Percentiles rank a stretch among this genome's conserved stretches.
These are phyloP conservation scores for Huntiella moniliformis DNA, from an alignment of 2,329 filamentous ascomycete species.

Conservation along the genomic window DNA sequence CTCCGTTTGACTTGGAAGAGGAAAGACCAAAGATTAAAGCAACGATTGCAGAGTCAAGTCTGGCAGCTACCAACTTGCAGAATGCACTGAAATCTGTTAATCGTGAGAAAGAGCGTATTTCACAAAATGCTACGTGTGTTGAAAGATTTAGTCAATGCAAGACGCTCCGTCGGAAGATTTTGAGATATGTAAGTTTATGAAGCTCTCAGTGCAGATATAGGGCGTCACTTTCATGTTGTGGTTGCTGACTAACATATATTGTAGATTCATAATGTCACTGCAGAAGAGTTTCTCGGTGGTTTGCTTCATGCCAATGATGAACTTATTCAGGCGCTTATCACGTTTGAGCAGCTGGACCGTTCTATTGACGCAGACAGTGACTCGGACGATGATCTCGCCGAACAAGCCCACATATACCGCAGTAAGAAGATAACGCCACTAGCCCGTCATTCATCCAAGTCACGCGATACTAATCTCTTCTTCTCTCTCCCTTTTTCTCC, in stretches of 20 bases:
- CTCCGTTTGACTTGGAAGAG: slow-evolving; percentile 63
- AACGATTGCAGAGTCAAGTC: slow-evolving; percentile 73
- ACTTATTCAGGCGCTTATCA: slow-evolving; percentile 82
- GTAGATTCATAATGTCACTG: slow-evolving; percentile 73
- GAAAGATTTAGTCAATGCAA: slow-evolving; percentile 76
- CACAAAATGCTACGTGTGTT: slow-evolving; percentile 58
- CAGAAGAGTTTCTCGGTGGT: slow-evolving; percentile 78
- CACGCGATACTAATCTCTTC: slow-evolving; percentile 9
- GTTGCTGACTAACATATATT: neutral
- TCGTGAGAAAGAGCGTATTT: slow-evolving; percentile 71
- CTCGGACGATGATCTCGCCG: slow-evolving; percentile 47
- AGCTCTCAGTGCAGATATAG: neutral
- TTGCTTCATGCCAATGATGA: slow-evolving; percentile 90
- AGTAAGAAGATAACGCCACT: slow-evolving; percentile 23
- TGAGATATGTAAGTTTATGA: slow-evolving; percentile 51
- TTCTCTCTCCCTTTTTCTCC: slow-evolving; percentile 3
- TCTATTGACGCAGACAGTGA: slow-evolving; percentile 61
- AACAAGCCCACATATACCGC: slow-evolving; percentile 46
- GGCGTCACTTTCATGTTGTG: neutral
- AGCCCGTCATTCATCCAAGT: neutral
- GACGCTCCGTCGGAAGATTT: slow-evolving; percentile 58
- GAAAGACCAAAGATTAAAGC: slow-evolving; percentile 78
- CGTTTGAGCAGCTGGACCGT: slow-evolving; percentile 81
- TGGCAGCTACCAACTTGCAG: slow-evolving; percentile 75
- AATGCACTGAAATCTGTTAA: slow-evolving; percentile 84